Conservation (phyloP, 768 basidiomycete species). For the Suillus plorans region DNA sequence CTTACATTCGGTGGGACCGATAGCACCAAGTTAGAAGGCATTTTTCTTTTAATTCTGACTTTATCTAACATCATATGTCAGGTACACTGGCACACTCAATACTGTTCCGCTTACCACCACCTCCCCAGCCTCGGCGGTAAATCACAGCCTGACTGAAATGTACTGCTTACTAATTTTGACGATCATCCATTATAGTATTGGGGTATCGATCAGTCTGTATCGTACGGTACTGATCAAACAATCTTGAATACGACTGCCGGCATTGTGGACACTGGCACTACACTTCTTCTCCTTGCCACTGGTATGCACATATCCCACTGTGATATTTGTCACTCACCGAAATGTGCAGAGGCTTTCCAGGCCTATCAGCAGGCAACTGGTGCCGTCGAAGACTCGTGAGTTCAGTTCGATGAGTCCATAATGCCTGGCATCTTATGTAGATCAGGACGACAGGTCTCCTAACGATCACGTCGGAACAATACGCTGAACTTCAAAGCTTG, state of each 20-base stretch:
- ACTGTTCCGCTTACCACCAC: constrained; percentile 41
- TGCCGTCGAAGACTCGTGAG: constrained; percentile 49
- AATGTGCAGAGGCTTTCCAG: constrained; percentile 49
- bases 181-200: constrained; percentile 30
- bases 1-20: constrained; percentile 52
- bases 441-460: constrained; percentile 20
- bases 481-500: constrained; percentile 17
- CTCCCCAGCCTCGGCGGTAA: constrained; percentile 36
- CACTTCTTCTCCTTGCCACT: constrained; percentile 49
- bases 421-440: neutral
- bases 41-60: neutral
- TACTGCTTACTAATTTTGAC: neutral
- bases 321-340: neutral
- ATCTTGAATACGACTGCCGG: constrained; percentile 36
- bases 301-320: constrained; percentile 7
- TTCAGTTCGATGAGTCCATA: neutral
- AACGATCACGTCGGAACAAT: constrained; percentile 19
- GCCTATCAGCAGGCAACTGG: constrained; percentile 55
- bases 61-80: constrained; percentile 1
- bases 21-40: constrained; percentile 33
- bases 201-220: constrained; percentile 39
- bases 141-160: neutral
- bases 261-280: constrained; percentile 49
- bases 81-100: constrained; percentile 30
- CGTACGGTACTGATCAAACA: constrained; percentile 30